A percentile compares a stretch with the other conserved stretches of the same genome.
These are phyloP conservation scores for Delphinella strobiligena DNA, from an alignment of 2,329 filamentous ascomycete species.

Conservation along the genomic window DNA sequence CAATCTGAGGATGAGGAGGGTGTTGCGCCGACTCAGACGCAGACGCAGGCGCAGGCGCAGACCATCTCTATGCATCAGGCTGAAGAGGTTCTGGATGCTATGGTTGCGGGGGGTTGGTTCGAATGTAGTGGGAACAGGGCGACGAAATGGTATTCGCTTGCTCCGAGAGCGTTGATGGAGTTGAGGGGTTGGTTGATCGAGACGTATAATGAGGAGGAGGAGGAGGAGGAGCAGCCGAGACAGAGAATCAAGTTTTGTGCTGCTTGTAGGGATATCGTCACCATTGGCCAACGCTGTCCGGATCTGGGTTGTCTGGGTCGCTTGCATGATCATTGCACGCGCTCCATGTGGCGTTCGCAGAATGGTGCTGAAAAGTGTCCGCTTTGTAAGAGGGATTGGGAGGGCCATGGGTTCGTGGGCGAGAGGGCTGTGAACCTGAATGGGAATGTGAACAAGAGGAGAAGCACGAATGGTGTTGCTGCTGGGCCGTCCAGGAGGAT, in stretches of 20 bases:
- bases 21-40: slow-evolving; percentile 4
- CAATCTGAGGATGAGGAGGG: not conserved
- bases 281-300: slow-evolving; percentile 65
- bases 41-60: slow-evolving; percentile 12
- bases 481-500: slow-evolving; percentile 7
- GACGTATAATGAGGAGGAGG: slow-evolving; percentile 70
- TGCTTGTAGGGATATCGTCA: slow-evolving; percentile 83
- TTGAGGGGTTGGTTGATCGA: slow-evolving; percentile 72
- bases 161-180: slow-evolving; percentile 71
- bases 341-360: slow-evolving; percentile 59
- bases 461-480: slow-evolving; percentile 11
- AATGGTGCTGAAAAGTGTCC: slow-evolving; percentile 51
- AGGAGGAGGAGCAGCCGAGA: slow-evolving; percentile 31
- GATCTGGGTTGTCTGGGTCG: slow-evolving; percentile 56
- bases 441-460: slow-evolving; percentile 11
- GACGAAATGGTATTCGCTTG: slow-evolving; percentile 66
- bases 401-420: slow-evolving; percentile 39
- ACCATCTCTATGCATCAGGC: slow-evolving; percentile 66
- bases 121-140: slow-evolving; percentile 56
- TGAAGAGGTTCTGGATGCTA: slow-evolving; percentile 54
- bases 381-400: slow-evolving; percentile 39
- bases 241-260: slow-evolving; percentile 76
- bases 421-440: slow-evolving; percentile 31
- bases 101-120: slow-evolving; percentile 77
- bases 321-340: slow-evolving; percentile 65